Conservation (phyloP, 768 basidiomycete species). For the Tricholoma furcatifolium region DNA sequence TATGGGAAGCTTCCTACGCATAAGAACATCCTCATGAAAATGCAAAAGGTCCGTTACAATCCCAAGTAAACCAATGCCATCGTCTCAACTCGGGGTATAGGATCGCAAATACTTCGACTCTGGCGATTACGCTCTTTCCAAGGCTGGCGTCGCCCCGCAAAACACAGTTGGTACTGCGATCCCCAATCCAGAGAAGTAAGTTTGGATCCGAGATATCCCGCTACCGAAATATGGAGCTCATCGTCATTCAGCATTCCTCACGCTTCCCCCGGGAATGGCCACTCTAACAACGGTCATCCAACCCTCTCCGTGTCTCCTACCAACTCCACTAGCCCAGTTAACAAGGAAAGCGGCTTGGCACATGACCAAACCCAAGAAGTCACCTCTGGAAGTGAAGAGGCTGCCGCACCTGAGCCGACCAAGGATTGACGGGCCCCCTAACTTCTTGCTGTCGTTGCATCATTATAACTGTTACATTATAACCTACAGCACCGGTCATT, state of each 20-base stretch:
- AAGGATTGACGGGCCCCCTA: conserved; percentile 14
- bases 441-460: conserved; percentile 8
- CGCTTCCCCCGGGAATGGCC: conserved; percentile 59
- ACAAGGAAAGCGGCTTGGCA: conserved; percentile 58
- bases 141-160: conserved; percentile 89
- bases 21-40: conserved; percentile 91
- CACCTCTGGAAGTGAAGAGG: conserved; percentile 18
- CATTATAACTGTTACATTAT: conserved; percentile 18
- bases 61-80: conserved; percentile 11
- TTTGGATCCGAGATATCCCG: conserved; percentile 12
- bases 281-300: conserved; percentile 46
- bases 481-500: conserved; percentile 16
- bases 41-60: conserved; percentile 76
- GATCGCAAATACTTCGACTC: conserved; percentile 99
- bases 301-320: conserved; percentile 75
- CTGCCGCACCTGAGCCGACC: conserved; percentile 6
- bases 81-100: conserved; percentile 38
- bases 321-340: conserved; percentile 60
- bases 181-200: conserved; percentile 96
- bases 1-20: conserved; percentile 94
- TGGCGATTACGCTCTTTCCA: conserved; percentile 96
- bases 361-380: conserved; percentile 36
- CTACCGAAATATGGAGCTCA: conserved; percentile 16
- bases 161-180: conserved; percentile 92
- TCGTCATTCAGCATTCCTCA: conserved; percentile 75